A percentile compares a stretch with the other conserved stretches of the same genome.
These are phyloP conservation scores for Pichia sp. DNA, from an alignment of 1,139 yeast species.

Conservation along the genomic window DNA sequence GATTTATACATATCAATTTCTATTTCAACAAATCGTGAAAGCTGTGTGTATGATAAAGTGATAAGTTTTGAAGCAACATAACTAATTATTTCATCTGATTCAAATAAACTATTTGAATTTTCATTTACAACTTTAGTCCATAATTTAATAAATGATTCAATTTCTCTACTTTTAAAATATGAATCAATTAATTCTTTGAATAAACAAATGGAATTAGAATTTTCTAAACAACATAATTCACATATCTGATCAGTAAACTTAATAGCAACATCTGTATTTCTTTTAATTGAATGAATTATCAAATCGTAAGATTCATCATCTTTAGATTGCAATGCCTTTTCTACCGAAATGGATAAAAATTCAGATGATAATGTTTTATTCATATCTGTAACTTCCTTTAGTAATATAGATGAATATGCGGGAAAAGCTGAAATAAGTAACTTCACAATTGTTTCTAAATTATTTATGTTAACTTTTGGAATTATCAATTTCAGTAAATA, in stretches of 20 bases:
- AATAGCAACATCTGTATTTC: slow-evolving; percentile 27
- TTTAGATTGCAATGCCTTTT: slow-evolving; percentile 11
- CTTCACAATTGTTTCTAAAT: slow-evolving; percentile 21
- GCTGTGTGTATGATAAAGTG: slow-evolving; percentile 43
- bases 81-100: slow-evolving; percentile 30
- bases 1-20: slow-evolving; percentile 17
- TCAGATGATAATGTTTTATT: slow-evolving; percentile 24
- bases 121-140: slow-evolving; percentile 38
- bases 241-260: slow-evolving; percentile 18
- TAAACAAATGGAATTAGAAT: slow-evolving; percentile 23
- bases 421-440: slow-evolving; percentile 18
- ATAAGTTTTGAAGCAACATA: slow-evolving; percentile 37
- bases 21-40: slow-evolving; percentile 27
- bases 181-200: slow-evolving; percentile 39
- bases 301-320: slow-evolving; percentile 8
- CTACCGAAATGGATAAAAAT: slow-evolving; percentile 23
- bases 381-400: slow-evolving; percentile 20
- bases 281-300: slow-evolving; percentile 19
- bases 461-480: slow-evolving; percentile 15
- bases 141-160: slow-evolving; percentile 41
- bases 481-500: slow-evolving; percentile 18
- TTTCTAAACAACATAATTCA: slow-evolving; percentile 6
- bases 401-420: slow-evolving; percentile 14
- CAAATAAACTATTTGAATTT: slow-evolving; percentile 24
- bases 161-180: slow-evolving; percentile 54